phyloP scores from a whole-genome alignment of 2,329 filamentous ascomycete genomes.

The Pseudogymnoascus sp. region DNA sequence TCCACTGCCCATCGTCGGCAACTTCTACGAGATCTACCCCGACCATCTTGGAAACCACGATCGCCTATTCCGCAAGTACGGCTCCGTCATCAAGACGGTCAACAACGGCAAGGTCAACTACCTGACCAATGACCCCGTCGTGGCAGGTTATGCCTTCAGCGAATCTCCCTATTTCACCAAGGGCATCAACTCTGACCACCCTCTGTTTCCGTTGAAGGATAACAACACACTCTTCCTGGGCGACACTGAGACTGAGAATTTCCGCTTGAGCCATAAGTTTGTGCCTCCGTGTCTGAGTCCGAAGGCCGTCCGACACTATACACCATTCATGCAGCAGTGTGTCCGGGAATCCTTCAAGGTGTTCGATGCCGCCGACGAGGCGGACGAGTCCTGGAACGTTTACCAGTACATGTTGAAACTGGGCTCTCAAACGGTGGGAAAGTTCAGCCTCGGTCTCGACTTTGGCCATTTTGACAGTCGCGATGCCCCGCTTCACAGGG shows the following conservation, averaged over 20 bases:
- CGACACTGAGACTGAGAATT: conserved; percentile 18
- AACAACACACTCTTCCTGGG: conserved; percentile 17
- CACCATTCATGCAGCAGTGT: conserved; percentile 19
- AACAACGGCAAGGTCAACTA: conserved; percentile 31
- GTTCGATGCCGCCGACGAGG: conserved; percentile 20
- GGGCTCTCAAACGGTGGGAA: conserved; percentile 35
- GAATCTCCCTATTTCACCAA: conserved; percentile 33
- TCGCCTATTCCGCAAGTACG: conserved; percentile 32
- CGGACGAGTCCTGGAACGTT: conserved; percentile 36
- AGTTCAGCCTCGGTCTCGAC: conserved; percentile 37
- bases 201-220: conserved; percentile 18
- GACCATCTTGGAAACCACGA: conserved; percentile 36
- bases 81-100: conserved; percentile 31
- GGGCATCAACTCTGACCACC: conserved; percentile 24
- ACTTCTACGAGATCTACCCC: conserved; percentile 32
- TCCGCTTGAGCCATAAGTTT: conserved; percentile 18
- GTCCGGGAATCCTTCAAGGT: conserved; percentile 19
- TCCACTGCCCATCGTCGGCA: conserved; percentile 31
- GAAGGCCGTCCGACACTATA: conserved; percentile 31
- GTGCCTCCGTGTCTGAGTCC: conserved; percentile 19
- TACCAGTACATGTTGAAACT: conserved; percentile 43
- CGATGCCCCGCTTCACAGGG: conserved; percentile 34
- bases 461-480: conserved; percentile 35
- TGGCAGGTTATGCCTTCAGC: conserved; percentile 28
- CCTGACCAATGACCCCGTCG: conserved; percentile 31